Percentiles rank a stretch among this genome's conserved stretches.
phyloP scores from a whole-genome alignment of 208 protist genomes.

The Tritrichomonas musculus region DNA sequence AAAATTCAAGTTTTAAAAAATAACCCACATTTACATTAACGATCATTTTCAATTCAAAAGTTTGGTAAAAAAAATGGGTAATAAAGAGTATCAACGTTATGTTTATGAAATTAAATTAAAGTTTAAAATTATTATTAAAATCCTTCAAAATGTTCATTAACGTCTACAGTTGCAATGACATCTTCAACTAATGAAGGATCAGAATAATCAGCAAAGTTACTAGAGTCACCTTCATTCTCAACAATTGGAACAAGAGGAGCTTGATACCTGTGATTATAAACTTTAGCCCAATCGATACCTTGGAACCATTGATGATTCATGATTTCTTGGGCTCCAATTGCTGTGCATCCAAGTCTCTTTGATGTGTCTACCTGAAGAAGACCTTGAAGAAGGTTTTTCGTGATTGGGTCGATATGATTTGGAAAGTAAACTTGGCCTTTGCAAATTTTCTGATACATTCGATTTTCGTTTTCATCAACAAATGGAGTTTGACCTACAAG shows the following conservation, averaged over 20 bases:
- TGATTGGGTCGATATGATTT: background rate
- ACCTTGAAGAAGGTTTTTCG: background rate
- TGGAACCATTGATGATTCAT: slow-evolving; percentile 40
- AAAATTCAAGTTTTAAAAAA: too few species aligned
- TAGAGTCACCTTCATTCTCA: background rate
- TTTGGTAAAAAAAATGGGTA: too few species aligned
- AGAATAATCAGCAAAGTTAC: slow-evolving; percentile 26
- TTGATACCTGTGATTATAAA: background rate
- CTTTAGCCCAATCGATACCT: slow-evolving; percentile 7
- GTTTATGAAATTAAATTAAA: too few species aligned
- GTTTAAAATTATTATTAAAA: too few species aligned
- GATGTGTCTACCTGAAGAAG: slow-evolving; percentile 36
- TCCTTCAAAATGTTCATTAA: too few species aligned
- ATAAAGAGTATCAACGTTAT: too few species aligned
- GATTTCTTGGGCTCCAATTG: slow-evolving; percentile 41
- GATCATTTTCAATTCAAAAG: too few species aligned
- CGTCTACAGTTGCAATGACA: too few species aligned
- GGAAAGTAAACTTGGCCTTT: background rate
- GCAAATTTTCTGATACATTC: background rate
- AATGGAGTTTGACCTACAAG: background rate
- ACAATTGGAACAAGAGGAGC: slow-evolving; percentile 3
- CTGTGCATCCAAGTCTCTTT: slow-evolving; percentile 38
- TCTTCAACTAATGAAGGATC: too few species aligned
- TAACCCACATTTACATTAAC: too few species aligned
- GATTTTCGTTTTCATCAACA: background rate